Evolutionary conservation across 129 eudicot genomes (phyloP), one percentile per base, ranked within the genome.

Genomic region (Deinandra increscens): DNA sequence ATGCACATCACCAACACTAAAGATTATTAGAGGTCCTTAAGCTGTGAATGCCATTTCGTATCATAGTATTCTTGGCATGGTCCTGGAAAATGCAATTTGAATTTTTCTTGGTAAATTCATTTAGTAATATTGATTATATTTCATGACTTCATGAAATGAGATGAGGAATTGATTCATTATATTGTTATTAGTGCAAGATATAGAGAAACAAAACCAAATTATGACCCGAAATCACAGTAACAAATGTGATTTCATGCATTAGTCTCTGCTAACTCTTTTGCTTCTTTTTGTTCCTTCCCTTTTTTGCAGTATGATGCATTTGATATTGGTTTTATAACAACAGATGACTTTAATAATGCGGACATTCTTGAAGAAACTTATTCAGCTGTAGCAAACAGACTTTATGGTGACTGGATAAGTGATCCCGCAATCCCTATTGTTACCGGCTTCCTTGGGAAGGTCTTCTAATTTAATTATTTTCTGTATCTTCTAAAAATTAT

Each of bases 391-490:
- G 96, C 99, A 50, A 85, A 82, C 67, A 85, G 83, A 68, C 85
- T 94, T 59, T 73, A 80, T 74, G 85, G 85, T 75, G 97, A 94
- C 70, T 94, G 99, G 99, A 81, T 75, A 31, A 79, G 68, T 60
- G 86, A 87, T 84, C 91, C 96, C 45, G 96, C 97, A 38, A 87
- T 94, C 72, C 99, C 99, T 60, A 64, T 94, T 58, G 89, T 94
- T 26, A 94, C 99, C 43, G 97, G 99, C 56, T 94, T 90, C 81
- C 99, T 94, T 62, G 99, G 99, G 69, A 94, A 94, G 99, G 99
- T 90, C 44, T 53, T 55, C 38, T 56, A n/a, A 33, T 58, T 26
- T 29, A 6, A 2, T 5, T 58, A 13, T 2, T 50, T 70, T 56
- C 61, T 65, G 45, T 33, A 23, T 73, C 58, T 48, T 23, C n/a